Base-by-base conservation (phyloP, 1,284 basidiomycete species). In the Ceratobasidium sp. region DNA sequence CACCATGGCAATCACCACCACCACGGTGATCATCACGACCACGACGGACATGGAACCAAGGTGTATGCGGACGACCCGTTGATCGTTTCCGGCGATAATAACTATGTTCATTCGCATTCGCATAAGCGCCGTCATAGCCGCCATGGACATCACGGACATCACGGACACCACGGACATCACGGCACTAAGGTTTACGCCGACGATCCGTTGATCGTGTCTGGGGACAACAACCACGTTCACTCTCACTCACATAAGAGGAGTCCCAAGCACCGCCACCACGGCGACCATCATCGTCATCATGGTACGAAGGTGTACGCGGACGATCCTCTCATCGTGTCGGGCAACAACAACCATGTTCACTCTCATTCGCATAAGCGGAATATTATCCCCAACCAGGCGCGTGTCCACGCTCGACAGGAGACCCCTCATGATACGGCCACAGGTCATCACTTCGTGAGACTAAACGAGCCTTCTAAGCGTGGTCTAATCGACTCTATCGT, bases 281-380 rank as follows among this genome's bases (percentile, higher is more conserved):
- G 31, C 2, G 41, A 24, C 66, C 66, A 57, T 27, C 54, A 59
- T 24, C 41, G 48, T 11, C 62, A 64, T 7, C 47, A 59, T 9
- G 29, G n/a, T 4, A 57, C 66, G 41, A 69, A 69, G 44, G 33
- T 69, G 1, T 56, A 69, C 44, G 66, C 66, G 22, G 44, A 69
- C 22, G 54, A 69, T 27, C 66, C 66, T 5, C 47, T 69, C 9
- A 31, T 72, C 36, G 47, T 72, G 17, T 60, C 54, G 5, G 67
- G 56, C 15, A 36, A 72, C 56, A 44, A 57, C 22, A 60, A 60
- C 33, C 54, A 72, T 47, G 36, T 72, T 41, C 67, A 72, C 41
- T 41, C 67, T 11, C 67, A 72, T 47, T 54, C 67, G 56, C 67
- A 72, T 31, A 69, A 69, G 31, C 54, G 54, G 19, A 56, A 41